Base-by-base conservation (phyloP, 495 filamentous ascomycete species). In the Aspergillus olivimuriae region DNA sequence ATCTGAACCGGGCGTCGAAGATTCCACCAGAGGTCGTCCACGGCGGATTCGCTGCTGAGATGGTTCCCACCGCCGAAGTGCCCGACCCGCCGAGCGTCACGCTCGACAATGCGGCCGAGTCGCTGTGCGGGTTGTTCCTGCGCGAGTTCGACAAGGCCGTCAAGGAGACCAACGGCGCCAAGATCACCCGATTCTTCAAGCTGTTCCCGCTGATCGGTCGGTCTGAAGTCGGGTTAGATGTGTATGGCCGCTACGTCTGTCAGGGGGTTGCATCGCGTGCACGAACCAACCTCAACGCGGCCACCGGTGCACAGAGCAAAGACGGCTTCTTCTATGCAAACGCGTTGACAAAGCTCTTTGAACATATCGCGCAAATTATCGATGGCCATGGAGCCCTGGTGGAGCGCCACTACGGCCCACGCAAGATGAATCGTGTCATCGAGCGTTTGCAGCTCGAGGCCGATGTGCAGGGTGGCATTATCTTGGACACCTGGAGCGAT, bases 151-250 rank as follows among this genome's bases (percentile, higher is more conserved):
- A 94, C 56, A 91, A 86, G 65, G 94, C 92, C 6, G 86, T 89
- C 2, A 75, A 80, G 47, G 88, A 89, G 41, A 81, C 74, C 22
- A 89, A 98, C 55, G 88, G 87, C 0, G 79, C 83, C 17, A 86
- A 83, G 58, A 86, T 98, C 34, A 96, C 92, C 4, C 77, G 92
- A 39, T 98, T 97, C 63, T 98, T 98, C 67, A 98, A 98, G 68
- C 66, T 98, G 34, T 98, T 98, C 57, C 92, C 92, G 17, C 72
- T 98, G 3, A 95, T 98, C 57, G 92, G 88, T 18, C 81, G 88
- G 54, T 83, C 84, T 2, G 86, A 96, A 45, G 84, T 87, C 7
- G 92, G 92, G 4, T 60, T 97, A 37, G 90, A 97, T 66, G 87
- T 94, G 3, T 98, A 98, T 64, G 91, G 91, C 1, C 76, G 81